Conservation (phyloP, 495 filamentous ascomycete species). For the Trichocladium antarcticum region DNA sequence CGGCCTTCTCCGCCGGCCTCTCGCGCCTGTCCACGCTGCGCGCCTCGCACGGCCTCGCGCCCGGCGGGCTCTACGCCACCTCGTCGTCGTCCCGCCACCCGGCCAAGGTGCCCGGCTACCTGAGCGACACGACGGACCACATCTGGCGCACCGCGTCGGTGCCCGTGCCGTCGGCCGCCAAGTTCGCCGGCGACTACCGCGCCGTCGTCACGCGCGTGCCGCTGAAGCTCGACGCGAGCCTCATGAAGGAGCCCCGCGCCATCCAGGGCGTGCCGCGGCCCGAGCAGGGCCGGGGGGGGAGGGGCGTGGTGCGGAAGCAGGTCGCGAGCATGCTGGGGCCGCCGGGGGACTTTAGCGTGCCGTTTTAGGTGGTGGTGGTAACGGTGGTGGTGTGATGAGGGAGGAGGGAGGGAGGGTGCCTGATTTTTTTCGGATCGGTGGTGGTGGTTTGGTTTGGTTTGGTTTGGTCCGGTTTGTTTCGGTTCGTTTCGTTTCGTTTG, state of each 20-base stretch:
- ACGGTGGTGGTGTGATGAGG: too few relatives aligned
- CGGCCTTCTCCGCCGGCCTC: conserved; percentile 39
- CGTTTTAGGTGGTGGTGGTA: too few relatives aligned
- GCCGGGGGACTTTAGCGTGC: conserved; percentile 14
- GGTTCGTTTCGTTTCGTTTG: too few relatives aligned
- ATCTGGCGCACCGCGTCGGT: conserved; percentile 85
- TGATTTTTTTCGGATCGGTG: too few relatives aligned
- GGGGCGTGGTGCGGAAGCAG: conserved; percentile 54
- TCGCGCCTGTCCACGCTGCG: conserved; percentile 44
- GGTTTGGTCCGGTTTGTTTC: too few relatives aligned
- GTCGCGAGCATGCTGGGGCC: conserved; percentile 55
- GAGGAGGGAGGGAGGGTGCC: too few relatives aligned
- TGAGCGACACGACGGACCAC: conserved; percentile 80
- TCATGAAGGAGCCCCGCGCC: conserved; percentile 81
- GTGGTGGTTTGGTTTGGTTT: too few relatives aligned
- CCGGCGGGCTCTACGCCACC: conserved; percentile 21
- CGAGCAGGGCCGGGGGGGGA: conserved; percentile 46
- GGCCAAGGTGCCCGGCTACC: conserved; percentile 51
- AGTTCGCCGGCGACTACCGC: conserved; percentile 58
- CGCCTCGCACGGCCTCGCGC: conserved; percentile 33
- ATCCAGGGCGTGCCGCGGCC: conserved; percentile 63
- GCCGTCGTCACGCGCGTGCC: conserved; percentile 50
- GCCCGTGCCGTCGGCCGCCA: conserved; percentile 57
- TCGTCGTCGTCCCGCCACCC: too few relatives aligned
- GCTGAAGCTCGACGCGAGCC: conserved; percentile 66